Percentiles rank a stretch among this genome's conserved stretches.
Conservation (phyloP, 805 yeast genomes). For the Candida vaughaniae region DNA sequence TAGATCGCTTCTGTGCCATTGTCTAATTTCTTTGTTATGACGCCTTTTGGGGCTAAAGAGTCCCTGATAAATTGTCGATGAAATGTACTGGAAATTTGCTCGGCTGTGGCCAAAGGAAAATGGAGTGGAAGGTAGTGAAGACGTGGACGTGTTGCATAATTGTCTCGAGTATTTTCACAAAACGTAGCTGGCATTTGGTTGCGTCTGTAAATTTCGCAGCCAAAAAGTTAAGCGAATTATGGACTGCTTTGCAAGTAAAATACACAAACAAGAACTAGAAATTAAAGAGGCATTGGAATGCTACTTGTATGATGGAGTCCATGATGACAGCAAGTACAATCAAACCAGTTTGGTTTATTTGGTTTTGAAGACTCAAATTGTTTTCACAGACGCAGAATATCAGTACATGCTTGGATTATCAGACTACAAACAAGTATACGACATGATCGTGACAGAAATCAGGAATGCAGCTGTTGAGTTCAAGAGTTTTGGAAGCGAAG, state of each 20-base stretch:
- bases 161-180: too few species aligned
- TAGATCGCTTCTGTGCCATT: too few species aligned
- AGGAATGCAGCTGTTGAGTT: slow-evolving; percentile 1
- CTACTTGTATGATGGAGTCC: slow-evolving; percentile 3
- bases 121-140: slow-evolving; percentile 7
- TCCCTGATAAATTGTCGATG: too few species aligned
- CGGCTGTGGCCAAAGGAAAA: slow-evolving; percentile 11
- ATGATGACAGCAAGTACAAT: not conserved
- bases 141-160: too few species aligned
- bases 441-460: slow-evolving; percentile 2
- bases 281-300: slow-evolving; percentile 6
- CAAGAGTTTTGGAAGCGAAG: slow-evolving; percentile 3
- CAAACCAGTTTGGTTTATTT: slow-evolving; percentile 14
- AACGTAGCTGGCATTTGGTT: slow-evolving; percentile 3
- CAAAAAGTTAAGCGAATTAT: not conserved
- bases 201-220: slow-evolving; percentile 1
- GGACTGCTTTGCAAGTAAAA: slow-evolving; percentile 10
- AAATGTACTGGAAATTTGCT: slow-evolving; percentile 10
- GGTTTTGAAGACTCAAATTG: slow-evolving; percentile 9
- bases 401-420: slow-evolving; percentile 12
- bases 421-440: not conserved
- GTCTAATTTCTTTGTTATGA: too few species aligned
- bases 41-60: too few species aligned
- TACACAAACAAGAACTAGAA: slow-evolving; percentile 1
- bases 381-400: slow-evolving; percentile 14